Evolutionary conservation across 2,329 filamentous ascomycete genomes (phyloP), one percentile per base, ranked within the genome.

Genomic region (Geosmithia morbida): DNA sequence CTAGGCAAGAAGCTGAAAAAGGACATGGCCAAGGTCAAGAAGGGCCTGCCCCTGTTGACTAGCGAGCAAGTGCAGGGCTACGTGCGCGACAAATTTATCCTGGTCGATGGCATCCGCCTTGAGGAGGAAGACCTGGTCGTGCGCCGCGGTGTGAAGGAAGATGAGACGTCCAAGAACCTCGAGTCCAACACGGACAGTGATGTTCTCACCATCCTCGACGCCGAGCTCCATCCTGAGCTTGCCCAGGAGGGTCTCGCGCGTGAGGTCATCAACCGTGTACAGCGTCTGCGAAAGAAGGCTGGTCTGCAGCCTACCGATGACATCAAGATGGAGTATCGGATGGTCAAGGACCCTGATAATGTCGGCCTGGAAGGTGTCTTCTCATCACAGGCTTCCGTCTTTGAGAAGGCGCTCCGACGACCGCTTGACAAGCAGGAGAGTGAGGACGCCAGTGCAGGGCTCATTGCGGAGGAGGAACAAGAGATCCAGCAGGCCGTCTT

Each of bases 1-100:
- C 74, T 98, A 16, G 92, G 92, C 53, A 95, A 95, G 77, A 97
- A 97, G 70, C 75, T 97, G 55, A 94, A 94, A 74, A 96, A 95
- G 67, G 89, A 96, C 58, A 86, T 88, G 53, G 79, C 81, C 53
- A 87, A 84, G 61, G 88, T 97, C 55, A 94, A 94, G 72, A 94
- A 90, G 67, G 88, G 86, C 2, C 69, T 98, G 43, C 89, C 89
- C 6, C 72, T 68, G 40, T 70, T 98, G 45, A 85, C 76, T 18
- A 89, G 82, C 54, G 79, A 86, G 11, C 77, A 95, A 54, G 87
- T 95, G 51, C 86, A 89, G 61, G 68, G 71, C 40, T 98, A 88
- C 61, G 71, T 92, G 41, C 67, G 75, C 41, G 75, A 79, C 16
- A 85, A 84, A 59, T 80, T 77, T 57, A 86, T 97, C 45, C 66